A percentile compares a stretch with the other conserved stretches of the same genome.
Conservation (phyloP, 2,329 filamentous ascomycete genomes). For the Gnomoniopsis smithogilvyi region DNA sequence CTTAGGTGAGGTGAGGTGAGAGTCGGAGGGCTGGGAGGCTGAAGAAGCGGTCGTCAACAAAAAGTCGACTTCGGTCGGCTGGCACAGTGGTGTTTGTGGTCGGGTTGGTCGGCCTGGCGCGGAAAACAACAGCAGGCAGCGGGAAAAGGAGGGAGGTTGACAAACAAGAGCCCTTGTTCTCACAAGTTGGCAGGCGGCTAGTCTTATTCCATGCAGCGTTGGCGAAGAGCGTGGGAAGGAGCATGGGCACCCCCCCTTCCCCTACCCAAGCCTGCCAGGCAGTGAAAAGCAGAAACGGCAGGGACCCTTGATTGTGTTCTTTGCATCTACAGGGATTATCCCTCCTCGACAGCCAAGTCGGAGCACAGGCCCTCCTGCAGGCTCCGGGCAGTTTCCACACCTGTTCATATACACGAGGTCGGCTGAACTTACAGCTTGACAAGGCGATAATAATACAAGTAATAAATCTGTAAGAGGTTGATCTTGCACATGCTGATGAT, state of each 20-base stretch:
- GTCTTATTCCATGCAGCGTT: constrained; percentile 17
- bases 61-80: not conserved
- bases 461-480: too few relatives aligned
- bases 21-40: not conserved
- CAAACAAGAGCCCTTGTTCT: constrained; percentile 2
- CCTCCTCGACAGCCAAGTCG: not conserved
- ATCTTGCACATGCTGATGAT: too few relatives aligned
- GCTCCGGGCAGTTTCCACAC: not conserved
- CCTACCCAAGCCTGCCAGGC: not conserved
- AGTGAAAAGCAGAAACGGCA: not conserved
- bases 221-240: constrained; percentile 9
- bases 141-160: constrained; percentile 10
- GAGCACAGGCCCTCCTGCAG: too few relatives aligned
- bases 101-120: constrained; percentile 1
- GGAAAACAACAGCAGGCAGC: constrained; percentile 9
- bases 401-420: not conserved
- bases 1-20: not conserved
- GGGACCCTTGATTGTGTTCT: not conserved
- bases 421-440: constrained; percentile 7
- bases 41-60: not conserved
- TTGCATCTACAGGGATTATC: not conserved
- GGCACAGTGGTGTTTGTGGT: constrained; percentile 2
- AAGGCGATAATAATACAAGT: too few relatives aligned
- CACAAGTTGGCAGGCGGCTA: constrained; percentile 15
- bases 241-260: too few relatives aligned